Evolutionary conservation across 495 filamentous ascomycete genomes (phyloP).

Genomic region (Xylaria grammica): DNA sequence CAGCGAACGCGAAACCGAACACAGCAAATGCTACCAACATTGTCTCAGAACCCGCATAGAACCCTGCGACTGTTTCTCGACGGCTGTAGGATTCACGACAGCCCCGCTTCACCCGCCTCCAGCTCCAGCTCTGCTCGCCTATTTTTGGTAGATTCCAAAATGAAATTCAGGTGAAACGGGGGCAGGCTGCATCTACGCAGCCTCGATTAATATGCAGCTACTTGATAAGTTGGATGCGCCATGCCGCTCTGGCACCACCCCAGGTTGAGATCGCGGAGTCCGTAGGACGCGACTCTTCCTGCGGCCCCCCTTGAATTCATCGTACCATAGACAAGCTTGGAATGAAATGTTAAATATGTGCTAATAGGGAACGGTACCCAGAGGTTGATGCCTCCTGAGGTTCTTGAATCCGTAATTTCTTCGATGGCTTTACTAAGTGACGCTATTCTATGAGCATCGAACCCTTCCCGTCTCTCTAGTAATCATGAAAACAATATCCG

Average conservation of each 20-base stretch:
- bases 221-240: background rate
- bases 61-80: slow-evolving; percentile 3
- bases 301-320: background rate
- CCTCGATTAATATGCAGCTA: background rate
- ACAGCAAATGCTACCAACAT: slow-evolving; percentile 3
- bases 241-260: background rate
- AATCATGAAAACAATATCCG: background rate
- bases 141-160: background rate
- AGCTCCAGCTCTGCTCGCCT: background rate
- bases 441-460: background rate
- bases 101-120: background rate
- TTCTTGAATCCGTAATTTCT: background rate
- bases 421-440: background rate
- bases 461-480: background rate
- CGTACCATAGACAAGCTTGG: background rate
- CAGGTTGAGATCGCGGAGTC: background rate
- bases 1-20: slow-evolving; percentile 3
- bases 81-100: background rate
- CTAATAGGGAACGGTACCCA: slow-evolving; percentile 4
- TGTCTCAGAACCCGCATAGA: slow-evolving; percentile 6
- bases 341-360: background rate
- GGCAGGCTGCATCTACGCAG: background rate
- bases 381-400: background rate
- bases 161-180: background rate
- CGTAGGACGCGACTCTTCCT: background rate